These are phyloP conservation scores for Straminergon stramineum DNA, from an alignment of 225 moss, liverwort and hornwort species.

Conservation along the genomic window DNA sequence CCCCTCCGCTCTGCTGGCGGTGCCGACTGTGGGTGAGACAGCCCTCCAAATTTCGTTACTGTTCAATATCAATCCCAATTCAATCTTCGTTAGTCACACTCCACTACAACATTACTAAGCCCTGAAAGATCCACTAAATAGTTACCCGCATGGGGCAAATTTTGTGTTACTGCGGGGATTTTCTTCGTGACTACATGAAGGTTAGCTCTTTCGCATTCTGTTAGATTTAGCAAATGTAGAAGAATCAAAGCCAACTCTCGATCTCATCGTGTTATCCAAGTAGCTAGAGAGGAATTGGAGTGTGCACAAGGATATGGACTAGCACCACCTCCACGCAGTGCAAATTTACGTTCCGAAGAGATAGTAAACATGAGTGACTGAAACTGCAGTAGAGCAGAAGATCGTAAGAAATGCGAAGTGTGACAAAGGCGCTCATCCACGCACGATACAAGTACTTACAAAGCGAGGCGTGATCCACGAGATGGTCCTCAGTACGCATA, in stretches of 20 bases:
- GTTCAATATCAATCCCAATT: background rate
- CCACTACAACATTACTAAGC: background rate
- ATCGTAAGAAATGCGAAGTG: background rate
- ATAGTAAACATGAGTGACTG: background rate
- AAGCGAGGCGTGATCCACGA: slow-evolving; percentile 11
- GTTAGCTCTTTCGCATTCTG: background rate
- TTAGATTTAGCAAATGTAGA: background rate
- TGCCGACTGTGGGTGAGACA: slow-evolving; percentile 24
- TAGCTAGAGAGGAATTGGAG: background rate
- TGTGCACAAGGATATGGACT: background rate
- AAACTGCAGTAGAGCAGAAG: background rate
- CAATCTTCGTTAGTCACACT: background rate
- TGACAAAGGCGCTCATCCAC: background rate
- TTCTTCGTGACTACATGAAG: background rate
- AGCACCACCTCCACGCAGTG: background rate
- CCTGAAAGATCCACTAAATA: background rate
- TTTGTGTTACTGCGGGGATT: background rate
- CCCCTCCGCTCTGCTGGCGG: slow-evolving; percentile 22
- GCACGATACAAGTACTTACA: slow-evolving; percentile 1
- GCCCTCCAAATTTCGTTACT: slow-evolving; percentile 31
- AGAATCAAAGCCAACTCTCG: background rate
- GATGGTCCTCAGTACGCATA: slow-evolving; percentile 9
- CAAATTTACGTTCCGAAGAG: background rate
- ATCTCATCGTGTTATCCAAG: background rate
- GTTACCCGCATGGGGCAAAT: background rate